Percentiles rank a stretch among this genome's conserved stretches.
Evolutionary conservation across 139 green algal genomes (phyloP).

Genomic region (Coelastrella sp.): DNA sequence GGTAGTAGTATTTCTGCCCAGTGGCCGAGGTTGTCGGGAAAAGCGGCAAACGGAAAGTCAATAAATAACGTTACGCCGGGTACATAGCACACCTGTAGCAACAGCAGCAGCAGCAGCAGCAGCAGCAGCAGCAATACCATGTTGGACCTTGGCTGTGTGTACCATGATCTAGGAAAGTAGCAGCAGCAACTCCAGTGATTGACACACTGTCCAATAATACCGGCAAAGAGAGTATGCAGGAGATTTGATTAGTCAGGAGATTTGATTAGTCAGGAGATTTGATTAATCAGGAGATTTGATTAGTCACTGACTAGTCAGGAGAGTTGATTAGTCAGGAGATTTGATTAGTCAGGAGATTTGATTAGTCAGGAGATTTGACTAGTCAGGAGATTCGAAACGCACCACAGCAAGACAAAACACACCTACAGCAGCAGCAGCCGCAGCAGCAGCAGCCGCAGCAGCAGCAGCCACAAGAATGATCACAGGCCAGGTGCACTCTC

Average conservation of each 20-base stretch:
- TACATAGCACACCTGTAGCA: slow-evolving; percentile 45
- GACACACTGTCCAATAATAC: background rate
- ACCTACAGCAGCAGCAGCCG: background rate
- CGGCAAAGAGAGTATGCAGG: too few species aligned
- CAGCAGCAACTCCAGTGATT: background rate
- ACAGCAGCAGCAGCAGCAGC: background rate
- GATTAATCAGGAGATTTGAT: too few species aligned
- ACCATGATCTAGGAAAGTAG: background rate
- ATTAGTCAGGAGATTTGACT: too few species aligned
- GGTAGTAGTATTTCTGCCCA: slow-evolving; percentile 81
- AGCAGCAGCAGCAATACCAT: background rate
- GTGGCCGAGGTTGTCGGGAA: slow-evolving; percentile 82
- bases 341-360: too few species aligned
- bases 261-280: too few species aligned
- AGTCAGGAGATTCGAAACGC: too few species aligned
- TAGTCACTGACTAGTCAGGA: too few species aligned
- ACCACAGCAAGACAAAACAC: background rate
- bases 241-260: too few species aligned
- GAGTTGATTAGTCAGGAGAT: too few species aligned
- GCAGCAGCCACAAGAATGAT: background rate
- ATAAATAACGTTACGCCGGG: slow-evolving; percentile 76
- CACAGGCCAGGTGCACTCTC: background rate
- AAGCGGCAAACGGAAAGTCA: slow-evolving; percentile 80
- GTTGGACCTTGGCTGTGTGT: too few species aligned
- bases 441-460: background rate